These are phyloP conservation scores for Paecilomyces niveus DNA, from an alignment of 2,329 filamentous ascomycete species.

Conservation along the genomic window DNA sequence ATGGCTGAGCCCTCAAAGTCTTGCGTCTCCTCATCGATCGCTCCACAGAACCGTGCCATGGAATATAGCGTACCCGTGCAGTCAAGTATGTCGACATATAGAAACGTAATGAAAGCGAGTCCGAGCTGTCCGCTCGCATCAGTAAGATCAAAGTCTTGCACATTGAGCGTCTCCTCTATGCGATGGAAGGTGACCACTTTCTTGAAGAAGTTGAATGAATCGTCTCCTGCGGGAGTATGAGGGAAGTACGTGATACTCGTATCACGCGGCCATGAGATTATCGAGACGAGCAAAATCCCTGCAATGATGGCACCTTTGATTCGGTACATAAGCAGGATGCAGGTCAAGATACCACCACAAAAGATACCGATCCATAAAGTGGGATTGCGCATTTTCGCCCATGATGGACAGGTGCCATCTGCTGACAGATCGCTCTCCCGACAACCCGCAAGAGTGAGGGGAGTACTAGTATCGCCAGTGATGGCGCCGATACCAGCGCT, in stretches of 20 bases:
- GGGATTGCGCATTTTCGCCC: slow-evolving; percentile 72
- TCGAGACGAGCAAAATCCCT: slow-evolving; percentile 74
- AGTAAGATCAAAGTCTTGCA: slow-evolving; percentile 66
- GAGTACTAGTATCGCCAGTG: slow-evolving; percentile 60
- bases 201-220: slow-evolving; percentile 77
- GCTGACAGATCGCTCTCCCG: slow-evolving; percentile 39
- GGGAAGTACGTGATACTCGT: slow-evolving; percentile 78
- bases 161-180: slow-evolving; percentile 61
- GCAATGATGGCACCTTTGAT: slow-evolving; percentile 81
- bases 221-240: slow-evolving; percentile 60
- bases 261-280: slow-evolving; percentile 78
- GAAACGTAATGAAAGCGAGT: slow-evolving; percentile 77
- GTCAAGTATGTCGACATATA: slow-evolving; percentile 86
- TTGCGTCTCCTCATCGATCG: slow-evolving; percentile 73
- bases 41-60: slow-evolving; percentile 77
- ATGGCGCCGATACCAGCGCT: slow-evolving; percentile 75
- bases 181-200: slow-evolving; percentile 78
- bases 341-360: slow-evolving; percentile 73
- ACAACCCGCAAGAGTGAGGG: slow-evolving; percentile 71
- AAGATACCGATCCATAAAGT: slow-evolving; percentile 87
- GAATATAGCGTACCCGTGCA: slow-evolving; percentile 81
- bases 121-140: slow-evolving; percentile 69
- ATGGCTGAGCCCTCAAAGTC: slow-evolving; percentile 82
- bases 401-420: slow-evolving; percentile 53
- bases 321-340: slow-evolving; percentile 74